A percentile compares a stretch with the other conserved stretches of the same genome.
phyloP scores from a whole-genome alignment of 345 rosid species.

The Iberis pinnata region DNA sequence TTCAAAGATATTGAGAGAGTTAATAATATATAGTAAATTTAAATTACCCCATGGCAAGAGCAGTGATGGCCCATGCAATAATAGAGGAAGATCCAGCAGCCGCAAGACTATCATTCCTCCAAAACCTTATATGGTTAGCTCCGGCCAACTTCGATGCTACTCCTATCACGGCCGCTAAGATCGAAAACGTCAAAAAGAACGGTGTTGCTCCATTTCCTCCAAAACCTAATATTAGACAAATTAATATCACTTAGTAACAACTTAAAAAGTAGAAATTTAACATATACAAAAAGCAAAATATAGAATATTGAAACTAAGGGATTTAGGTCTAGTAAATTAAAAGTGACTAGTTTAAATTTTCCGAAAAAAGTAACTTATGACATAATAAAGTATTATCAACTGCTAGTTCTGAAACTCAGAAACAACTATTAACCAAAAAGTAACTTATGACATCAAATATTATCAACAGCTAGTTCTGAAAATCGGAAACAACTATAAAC shows the following conservation, averaged over 20 bases:
- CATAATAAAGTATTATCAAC: too few relatives aligned
- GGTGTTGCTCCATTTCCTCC: constrained; percentile 87
- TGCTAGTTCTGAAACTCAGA: too few relatives aligned
- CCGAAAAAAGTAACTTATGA: too few relatives aligned
- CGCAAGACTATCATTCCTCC: constrained; percentile 79
- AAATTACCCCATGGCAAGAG: constrained; percentile 65
- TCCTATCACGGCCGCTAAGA: constrained; percentile 60
- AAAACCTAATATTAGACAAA: constrained; percentile 38
- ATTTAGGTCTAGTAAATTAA: too few relatives aligned
- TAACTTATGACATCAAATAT: too few relatives aligned
- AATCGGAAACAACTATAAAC: neutral
- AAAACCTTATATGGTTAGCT: constrained; percentile 61
- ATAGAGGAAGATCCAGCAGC: constrained; percentile 64
- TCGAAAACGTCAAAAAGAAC: constrained; percentile 58
- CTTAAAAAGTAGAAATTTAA: too few relatives aligned
- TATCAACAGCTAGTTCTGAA: too few relatives aligned
- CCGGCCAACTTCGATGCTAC: constrained; percentile 65
- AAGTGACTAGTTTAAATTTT: too few relatives aligned
- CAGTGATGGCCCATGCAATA: constrained; percentile 76
- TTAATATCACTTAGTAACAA: neutral
- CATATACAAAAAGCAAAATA: too few relatives aligned
- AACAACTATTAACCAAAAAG: neutral
- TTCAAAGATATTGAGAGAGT: too few relatives aligned
- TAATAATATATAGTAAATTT: neutral
- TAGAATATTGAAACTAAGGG: too few relatives aligned